phyloP scores from a whole-genome alignment of 2,329 filamentous ascomycete genomes.

The Penicillium expansum region DNA sequence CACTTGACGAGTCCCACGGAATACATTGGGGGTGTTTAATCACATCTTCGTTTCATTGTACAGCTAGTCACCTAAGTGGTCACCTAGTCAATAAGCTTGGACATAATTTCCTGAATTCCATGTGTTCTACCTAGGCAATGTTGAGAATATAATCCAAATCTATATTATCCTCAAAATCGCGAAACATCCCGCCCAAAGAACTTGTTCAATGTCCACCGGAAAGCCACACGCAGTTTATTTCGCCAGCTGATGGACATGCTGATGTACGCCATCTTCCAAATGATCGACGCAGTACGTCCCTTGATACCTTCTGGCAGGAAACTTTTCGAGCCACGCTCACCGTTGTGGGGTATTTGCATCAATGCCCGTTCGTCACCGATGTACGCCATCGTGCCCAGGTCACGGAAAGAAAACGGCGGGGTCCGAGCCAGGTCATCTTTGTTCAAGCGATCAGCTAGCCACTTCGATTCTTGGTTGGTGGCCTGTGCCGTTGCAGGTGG shows the following conservation, averaged over 20 bases:
- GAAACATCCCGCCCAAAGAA: constrained; percentile 47
- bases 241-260: constrained; percentile 50
- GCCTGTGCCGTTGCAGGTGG: constrained; percentile 60
- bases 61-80: not conserved
- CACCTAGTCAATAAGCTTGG: not conserved
- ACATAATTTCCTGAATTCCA: not conserved
- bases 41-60: not conserved
- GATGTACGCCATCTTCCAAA: constrained; percentile 47
- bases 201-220: constrained; percentile 44
- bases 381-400: constrained; percentile 60
- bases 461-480: constrained; percentile 57
- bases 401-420: constrained; percentile 53
- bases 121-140: not conserved
- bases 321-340: constrained; percentile 17
- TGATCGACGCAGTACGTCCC: constrained; percentile 41
- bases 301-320: constrained; percentile 39
- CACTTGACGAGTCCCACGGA: not conserved
- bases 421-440: constrained; percentile 40
- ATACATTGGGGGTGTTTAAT: not conserved
- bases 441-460: constrained; percentile 57
- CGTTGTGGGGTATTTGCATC: constrained; percentile 49
- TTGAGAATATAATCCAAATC: not conserved
- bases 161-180: constrained; percentile 33
- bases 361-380: constrained; percentile 57
- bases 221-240: constrained; percentile 42